Evolutionary conservation across 2,329 filamentous ascomycete species (phyloP).

Genomic region (Stagonosporopsis vannaccii): DNA sequence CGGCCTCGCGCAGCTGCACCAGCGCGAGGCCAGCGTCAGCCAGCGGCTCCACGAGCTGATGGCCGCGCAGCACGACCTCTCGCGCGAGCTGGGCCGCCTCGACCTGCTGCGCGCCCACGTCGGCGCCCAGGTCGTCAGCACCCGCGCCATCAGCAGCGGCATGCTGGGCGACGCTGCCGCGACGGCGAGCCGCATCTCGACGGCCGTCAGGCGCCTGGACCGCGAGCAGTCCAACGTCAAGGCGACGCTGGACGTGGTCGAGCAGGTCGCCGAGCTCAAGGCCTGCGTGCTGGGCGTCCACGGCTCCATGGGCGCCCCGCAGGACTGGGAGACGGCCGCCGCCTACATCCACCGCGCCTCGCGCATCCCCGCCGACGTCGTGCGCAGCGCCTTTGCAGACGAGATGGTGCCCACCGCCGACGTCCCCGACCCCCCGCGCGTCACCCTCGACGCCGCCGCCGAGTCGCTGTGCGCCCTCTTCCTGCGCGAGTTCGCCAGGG

Average conservation of each 20-base stretch:
- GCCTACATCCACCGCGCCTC: constrained; percentile 85
- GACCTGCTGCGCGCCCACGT: constrained; percentile 89
- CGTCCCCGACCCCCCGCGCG: constrained; percentile 87
- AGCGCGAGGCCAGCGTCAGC: constrained; percentile 77
- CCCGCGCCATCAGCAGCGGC: constrained; percentile 82
- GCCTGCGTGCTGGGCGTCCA: constrained; percentile 93
- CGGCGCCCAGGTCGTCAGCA: constrained; percentile 83
- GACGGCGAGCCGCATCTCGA: constrained; percentile 85
- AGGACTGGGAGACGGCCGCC: constrained; percentile 98
- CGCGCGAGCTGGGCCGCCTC: constrained; percentile 83
- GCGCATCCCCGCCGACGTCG: constrained; percentile 79
- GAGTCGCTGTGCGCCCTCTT: constrained; percentile 92
- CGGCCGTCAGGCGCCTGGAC: constrained; percentile 86
- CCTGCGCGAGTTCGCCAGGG: constrained; percentile 92
- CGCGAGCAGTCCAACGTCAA: constrained; percentile 91
- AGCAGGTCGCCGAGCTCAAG: constrained; percentile 96
- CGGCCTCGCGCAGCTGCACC: constrained; percentile 76
- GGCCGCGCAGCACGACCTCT: constrained; percentile 83
- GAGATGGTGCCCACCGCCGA: constrained; percentile 94
- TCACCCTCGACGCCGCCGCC: constrained; percentile 85
- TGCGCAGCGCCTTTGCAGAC: constrained; percentile 85
- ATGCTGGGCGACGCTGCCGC: constrained; percentile 88
- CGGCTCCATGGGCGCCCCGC: constrained; percentile 94
- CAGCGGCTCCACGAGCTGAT: constrained; percentile 77
- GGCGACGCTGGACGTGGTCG: constrained; percentile 87